Base-by-base conservation (phyloP, 2,329 filamentous ascomycete species). In the Hortaea sp. region DNA sequence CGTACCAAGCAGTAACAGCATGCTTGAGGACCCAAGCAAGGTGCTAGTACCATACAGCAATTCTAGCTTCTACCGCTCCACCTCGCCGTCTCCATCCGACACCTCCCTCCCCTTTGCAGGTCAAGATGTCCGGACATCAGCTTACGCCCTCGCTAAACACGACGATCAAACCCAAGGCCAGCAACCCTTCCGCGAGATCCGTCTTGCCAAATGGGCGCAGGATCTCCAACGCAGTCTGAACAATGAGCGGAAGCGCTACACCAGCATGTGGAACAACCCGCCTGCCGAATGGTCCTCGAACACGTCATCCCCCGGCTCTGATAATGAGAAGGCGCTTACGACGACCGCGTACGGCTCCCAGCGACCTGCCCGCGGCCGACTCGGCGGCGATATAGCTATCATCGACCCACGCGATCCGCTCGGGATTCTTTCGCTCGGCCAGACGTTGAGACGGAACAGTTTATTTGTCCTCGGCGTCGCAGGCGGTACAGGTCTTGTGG, bases 141-240 rank as follows among this genome's bases (percentile, higher is more conserved):
- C 46, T n/a, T 78, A 79, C 54, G 72, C 79, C 5, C 68, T 85
- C 42, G 76, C 81, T 5, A 60, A 63, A 29, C 68, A 69, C 48
- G 63, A 59, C 45, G 52, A 55, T 29, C 54, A 79, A 46, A 79
- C 53, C 71, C 79, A 58, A 75, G n/a, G 7, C 9, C 32, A 35
- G n/a, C 78, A 83, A 54, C 71, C 70, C 5, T 66, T 81, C 38
- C 78, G 79, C 9, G 79, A 83, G 53, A 73, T 90, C n/a, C 75
- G 82, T 5, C 72, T 94, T 12, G 84, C 82, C 1, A 85, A 84
- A 59, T 94, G 88, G 88, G 87, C 88, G 0, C 76, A 80, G 6
- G 85, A 92, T 56, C 71, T 94, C 0, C 86, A 94, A 61, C 78
- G 79, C 46, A 87, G 83, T 57, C 70, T 92, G 1, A 76, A 80